A percentile compares a stretch with the other conserved stretches of the same genome.
These are phyloP conservation scores for Hypoxylon sp. DNA, from an alignment of 2,329 filamentous ascomycete genomes.

Conservation along the genomic window DNA sequence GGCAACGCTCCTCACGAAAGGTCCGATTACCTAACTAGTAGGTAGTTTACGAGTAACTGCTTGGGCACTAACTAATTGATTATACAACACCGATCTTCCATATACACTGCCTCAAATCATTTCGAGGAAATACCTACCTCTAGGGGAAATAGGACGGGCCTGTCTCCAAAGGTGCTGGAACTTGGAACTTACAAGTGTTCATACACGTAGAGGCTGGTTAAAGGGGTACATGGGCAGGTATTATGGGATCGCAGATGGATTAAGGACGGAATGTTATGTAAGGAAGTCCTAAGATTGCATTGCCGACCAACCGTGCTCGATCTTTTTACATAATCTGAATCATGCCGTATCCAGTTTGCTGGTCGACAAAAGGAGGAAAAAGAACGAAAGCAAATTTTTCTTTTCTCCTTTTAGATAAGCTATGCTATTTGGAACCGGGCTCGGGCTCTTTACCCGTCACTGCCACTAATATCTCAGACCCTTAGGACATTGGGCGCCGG, in stretches of 20 bases:
- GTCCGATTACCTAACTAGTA: slow-evolving; percentile 38
- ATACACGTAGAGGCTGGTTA: slow-evolving; percentile 22
- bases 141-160: slow-evolving; percentile 13
- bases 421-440: slow-evolving; percentile 25
- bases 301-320: slow-evolving; percentile 44
- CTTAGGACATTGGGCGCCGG: slow-evolving; percentile 17
- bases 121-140: slow-evolving; percentile 2
- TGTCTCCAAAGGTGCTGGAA: slow-evolving; percentile 19
- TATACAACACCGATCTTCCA: slow-evolving; percentile 17
- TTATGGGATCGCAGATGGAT: slow-evolving; percentile 18
- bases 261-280: slow-evolving; percentile 25
- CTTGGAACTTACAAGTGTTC: slow-evolving; percentile 1
- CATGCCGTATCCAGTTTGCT: slow-evolving; percentile 38
- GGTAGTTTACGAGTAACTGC: slow-evolving; percentile 8
- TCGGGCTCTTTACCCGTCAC: slow-evolving; percentile 23
- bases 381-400: slow-evolving; percentile 17
- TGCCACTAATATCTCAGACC: slow-evolving; percentile 17
- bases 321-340: slow-evolving; percentile 50
- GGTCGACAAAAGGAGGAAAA: slow-evolving; percentile 15
- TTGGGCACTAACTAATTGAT: slow-evolving; percentile 2
- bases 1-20: slow-evolving; percentile 19
- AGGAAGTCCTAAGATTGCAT: slow-evolving; percentile 32
- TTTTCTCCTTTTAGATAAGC: slow-evolving; percentile 26
- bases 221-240: slow-evolving; percentile 3
- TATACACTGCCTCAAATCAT: slow-evolving; percentile 5